Base-by-base conservation (phyloP, 257 asterid species). In the Eucommia ulmoides region DNA sequence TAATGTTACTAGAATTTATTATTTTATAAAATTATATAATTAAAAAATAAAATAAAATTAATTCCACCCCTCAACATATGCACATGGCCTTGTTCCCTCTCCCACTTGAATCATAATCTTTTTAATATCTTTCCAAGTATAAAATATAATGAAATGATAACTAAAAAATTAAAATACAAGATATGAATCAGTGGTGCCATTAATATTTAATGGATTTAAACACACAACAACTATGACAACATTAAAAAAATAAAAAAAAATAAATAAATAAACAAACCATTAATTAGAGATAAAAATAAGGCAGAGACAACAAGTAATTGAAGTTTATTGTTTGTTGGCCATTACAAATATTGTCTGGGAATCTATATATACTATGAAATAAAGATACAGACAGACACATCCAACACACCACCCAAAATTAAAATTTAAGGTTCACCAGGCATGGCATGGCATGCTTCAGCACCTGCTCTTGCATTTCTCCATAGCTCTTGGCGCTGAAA, bases 401-500 rank as follows among this genome's bases (percentile, higher is more conserved):
- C 42, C 65, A 68, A 57, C 57, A 46, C 48, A 22, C 61, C 33
- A 24, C 45, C 18, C 33, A 25, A 20, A 14, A 45, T 14, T 0
- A 9, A 19, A 25, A 53, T 42, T 58, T 61, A 23, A 62, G 11
- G 21, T 58, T 35, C 38, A 41, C 51, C 18, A 22, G 22, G 23
- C 17, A 25, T 45, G 50, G 35, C 49, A 49, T 53, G 51, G 33
- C 23, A 16, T 25, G 33, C 51, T 63, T 63, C 60, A 75, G 66
- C 67, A 29, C 60, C 80, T 73, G 76, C 60, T 75, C 80, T 75
- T 78, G 84, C 94, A 80, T 69, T 83, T 83, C 81, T 83, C 94
- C 94, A 80, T 73, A 52, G 91, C 82, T 62, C 87, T 77, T 66
- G 94, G 91, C 0, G 91, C 92, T 83, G 74, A 62, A 64, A 61